Conservation (phyloP, 306 rosid genomes). For the Glycine soja region DNA sequence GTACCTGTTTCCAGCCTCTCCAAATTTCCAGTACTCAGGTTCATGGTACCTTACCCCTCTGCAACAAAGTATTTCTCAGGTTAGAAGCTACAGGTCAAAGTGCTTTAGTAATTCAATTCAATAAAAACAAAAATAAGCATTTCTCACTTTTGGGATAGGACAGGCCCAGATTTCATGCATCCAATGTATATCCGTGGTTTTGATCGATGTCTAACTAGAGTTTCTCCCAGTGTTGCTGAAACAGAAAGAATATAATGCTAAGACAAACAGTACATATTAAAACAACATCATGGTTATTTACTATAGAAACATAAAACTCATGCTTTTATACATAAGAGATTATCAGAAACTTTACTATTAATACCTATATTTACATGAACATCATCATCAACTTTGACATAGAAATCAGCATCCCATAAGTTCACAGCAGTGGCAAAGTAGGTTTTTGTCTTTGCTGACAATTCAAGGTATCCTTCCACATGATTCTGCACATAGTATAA, state of each 20-base stretch:
- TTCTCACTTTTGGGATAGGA: conserved; percentile 82
- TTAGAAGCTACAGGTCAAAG: conserved; percentile 50
- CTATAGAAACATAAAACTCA: conserved; percentile 25
- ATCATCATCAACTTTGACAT: conserved; percentile 96
- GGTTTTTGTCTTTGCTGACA: conserved; percentile 93
- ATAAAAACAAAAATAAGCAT: conserved; percentile 13
- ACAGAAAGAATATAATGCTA: conserved; percentile 36
- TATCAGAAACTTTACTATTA: conserved; percentile 9
- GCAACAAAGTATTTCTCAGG: conserved; percentile 27
- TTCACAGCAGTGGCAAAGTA: conserved; percentile 89
- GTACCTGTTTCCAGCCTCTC: conserved; percentile 95
- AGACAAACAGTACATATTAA: conserved; percentile 6
- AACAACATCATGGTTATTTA: not conserved
- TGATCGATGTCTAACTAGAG: conserved; percentile 85
- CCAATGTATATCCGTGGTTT: conserved; percentile 84
- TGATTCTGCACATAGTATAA: conserved; percentile 69
- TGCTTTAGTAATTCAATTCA: conserved; percentile 3
- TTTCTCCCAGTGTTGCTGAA: conserved; percentile 95
- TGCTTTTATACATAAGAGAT: conserved; percentile 6
- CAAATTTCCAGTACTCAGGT: conserved; percentile 96
- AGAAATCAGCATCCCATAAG: conserved; percentile 97
- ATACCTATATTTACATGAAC: conserved; percentile 98
- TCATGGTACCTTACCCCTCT: conserved; percentile 99
- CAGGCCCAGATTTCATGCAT: conserved; percentile 99
- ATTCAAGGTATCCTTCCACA: conserved; percentile 97